Conservation (phyloP, 2,329 filamentous ascomycete species). For the Alternaria postmessia region DNA sequence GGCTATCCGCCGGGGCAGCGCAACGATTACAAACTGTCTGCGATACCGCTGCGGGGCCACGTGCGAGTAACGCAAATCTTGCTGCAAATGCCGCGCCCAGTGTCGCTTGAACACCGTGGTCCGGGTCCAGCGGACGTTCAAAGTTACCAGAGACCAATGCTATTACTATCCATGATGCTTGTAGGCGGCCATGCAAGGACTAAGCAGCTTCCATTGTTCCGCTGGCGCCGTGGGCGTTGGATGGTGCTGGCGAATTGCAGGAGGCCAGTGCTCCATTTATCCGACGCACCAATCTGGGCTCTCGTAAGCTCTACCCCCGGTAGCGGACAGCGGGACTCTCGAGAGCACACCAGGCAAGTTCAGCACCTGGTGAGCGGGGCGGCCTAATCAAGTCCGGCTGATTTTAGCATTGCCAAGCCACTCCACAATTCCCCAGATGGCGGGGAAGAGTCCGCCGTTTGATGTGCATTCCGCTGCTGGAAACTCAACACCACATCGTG, state of each 20-base stretch:
- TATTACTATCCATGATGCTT: constrained; percentile 1
- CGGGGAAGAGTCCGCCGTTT: constrained; percentile 3
- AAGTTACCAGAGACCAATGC: constrained; percentile 9
- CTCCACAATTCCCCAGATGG: constrained; percentile 17
- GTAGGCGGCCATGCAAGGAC: neutral
- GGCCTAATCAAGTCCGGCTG: constrained; percentile 8
- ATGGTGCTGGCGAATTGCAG: constrained; percentile 36
- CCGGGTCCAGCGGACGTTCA: constrained; percentile 14
- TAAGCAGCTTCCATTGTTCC: constrained; percentile 29
- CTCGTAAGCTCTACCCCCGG: constrained; percentile 28
- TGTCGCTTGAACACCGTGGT: constrained; percentile 5
- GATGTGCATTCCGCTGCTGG: neutral
- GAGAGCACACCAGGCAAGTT: neutral
- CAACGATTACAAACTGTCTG: constrained; percentile 1
- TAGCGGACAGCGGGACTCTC: constrained; percentile 18
- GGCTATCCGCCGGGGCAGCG: neutral
- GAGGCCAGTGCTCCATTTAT: constrained; percentile 40
- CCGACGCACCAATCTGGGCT: constrained; percentile 32
- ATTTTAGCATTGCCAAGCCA: constrained; percentile 20
- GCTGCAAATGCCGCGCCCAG: constrained; percentile 1
- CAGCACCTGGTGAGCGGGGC: constrained; percentile 11
- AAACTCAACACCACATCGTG: constrained; percentile 1
- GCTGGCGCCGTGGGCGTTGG: constrained; percentile 10
- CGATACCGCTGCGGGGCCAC: constrained; percentile 7
- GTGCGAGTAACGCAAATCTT: neutral